These are phyloP conservation scores for Trypanosomatidae sp. DNA, from an alignment of 208 protist genomes.

Conservation along the genomic window DNA sequence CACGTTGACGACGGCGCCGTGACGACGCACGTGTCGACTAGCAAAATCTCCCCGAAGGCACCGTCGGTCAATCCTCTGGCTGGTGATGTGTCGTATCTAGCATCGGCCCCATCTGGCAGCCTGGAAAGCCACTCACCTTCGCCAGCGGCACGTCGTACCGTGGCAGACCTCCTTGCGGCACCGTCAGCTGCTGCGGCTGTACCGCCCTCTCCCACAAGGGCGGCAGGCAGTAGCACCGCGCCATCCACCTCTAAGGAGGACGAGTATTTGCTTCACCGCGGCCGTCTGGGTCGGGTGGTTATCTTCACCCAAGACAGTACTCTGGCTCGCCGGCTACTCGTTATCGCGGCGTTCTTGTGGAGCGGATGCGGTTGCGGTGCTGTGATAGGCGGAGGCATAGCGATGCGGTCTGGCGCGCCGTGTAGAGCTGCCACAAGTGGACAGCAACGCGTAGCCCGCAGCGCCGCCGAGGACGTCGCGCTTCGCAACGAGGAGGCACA, in stretches of 20 bases:
- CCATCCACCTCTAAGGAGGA: conserved; percentile 15
- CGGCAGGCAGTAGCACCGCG: background rate
- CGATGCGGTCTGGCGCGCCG: background rate
- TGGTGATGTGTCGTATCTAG: conserved; percentile 1
- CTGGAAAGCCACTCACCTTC: background rate
- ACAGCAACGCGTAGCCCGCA: background rate
- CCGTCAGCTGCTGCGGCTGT: background rate
- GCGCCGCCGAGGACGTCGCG: conserved; percentile 2
- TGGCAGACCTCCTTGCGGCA: background rate
- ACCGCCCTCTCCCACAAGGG: background rate
- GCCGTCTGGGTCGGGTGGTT: conserved; percentile 51
- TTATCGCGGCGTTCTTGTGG: conserved; percentile 58
- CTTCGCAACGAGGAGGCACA: conserved; percentile 16
- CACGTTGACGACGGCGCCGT: conserved; percentile 5
- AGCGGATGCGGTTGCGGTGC: conserved; percentile 7
- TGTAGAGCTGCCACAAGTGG: background rate
- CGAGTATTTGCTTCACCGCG: conserved; percentile 22
- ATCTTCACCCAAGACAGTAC: conserved; percentile 61
- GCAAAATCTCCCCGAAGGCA: conserved; percentile 10
- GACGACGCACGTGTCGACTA: conserved; percentile 15
- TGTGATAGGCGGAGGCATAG: background rate
- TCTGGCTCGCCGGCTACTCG: conserved; percentile 47
- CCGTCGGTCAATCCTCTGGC: conserved; percentile 13
- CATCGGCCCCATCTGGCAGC: background rate
- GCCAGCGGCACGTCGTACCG: background rate